A percentile compares a stretch with the other conserved stretches of the same genome.
phyloP scores from a whole-genome alignment of 2,329 filamentous ascomycete species.

The Thielaviopsis cerberus region DNA sequence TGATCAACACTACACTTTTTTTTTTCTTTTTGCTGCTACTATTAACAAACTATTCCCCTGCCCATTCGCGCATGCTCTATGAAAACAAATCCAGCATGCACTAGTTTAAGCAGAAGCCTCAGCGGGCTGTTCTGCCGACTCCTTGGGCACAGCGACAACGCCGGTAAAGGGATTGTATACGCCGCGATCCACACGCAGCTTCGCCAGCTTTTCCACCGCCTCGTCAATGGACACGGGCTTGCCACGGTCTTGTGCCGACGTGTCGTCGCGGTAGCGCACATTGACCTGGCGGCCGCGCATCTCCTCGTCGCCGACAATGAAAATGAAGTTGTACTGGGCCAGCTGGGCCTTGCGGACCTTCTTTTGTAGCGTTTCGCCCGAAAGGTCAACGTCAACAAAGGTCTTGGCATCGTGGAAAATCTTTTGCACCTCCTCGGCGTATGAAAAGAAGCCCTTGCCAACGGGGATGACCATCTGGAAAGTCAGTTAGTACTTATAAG shows the following conservation, averaged over 20 bases:
- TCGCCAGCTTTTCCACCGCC: constrained; percentile 35
- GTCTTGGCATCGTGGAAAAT: constrained; percentile 50
- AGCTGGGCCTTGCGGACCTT: constrained; percentile 72
- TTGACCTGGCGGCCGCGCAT: constrained; percentile 41
- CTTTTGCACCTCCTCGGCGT: constrained; percentile 54
- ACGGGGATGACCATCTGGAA: constrained; percentile 44
- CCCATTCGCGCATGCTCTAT: too few species aligned
- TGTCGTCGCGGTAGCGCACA: constrained; percentile 45
- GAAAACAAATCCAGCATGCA: too few species aligned
- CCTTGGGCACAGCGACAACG: constrained; percentile 8
- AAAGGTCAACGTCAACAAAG: constrained; percentile 39
- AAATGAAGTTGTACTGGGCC: constrained; percentile 69
- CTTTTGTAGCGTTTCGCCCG: constrained; percentile 67
- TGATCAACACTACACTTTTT: neutral
- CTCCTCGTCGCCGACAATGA: constrained; percentile 47
- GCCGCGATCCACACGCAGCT: constrained; percentile 28
- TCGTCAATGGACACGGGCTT: constrained; percentile 38
- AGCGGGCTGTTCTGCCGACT: constrained; percentile 1
- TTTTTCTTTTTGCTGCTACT: neutral
- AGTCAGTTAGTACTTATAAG: constrained; percentile 17
- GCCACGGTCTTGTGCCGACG: constrained; percentile 40
- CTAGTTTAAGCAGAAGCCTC: neutral
- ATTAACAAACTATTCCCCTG: constrained; percentile 13
- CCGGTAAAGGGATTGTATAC: constrained; percentile 14
- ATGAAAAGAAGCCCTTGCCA: constrained; percentile 51